Base-by-base conservation (phyloP, 2,329 filamentous ascomycete species). In the Epichloe hybrida region DNA sequence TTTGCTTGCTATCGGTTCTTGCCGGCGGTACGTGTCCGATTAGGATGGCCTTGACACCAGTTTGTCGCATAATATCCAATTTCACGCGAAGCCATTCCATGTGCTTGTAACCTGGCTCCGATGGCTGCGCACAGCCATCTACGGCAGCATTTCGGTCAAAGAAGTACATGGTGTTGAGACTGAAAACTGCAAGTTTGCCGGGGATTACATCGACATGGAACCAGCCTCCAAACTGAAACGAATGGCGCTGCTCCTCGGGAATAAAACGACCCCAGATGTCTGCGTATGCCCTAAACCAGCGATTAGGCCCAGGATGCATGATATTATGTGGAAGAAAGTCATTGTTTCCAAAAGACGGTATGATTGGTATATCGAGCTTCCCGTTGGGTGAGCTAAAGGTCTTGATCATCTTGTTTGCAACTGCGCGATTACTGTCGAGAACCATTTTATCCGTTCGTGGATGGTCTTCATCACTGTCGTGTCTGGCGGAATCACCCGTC, bases 251-350 rank as follows among this genome's bases (percentile, higher is more conserved):
- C 58, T 82, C 85, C 69, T 96, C 88, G 1, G 93, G 93, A 53
- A 98, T 94, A 63, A 97, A 95, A 38, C 76, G 75, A 46, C 71
- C 69, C 93, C 93, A 98, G 21, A 97, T 80, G 21, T 84, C 75
- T 27, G 80, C 72, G 59, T 93, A 96, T 45, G 76, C 75, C 52
- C 78, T 78, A 0, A 95, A 86, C 83, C 91, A 95, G 55, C 78
- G 77, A 61, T 96, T 96, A 15, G 93, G 93, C 0, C 91, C 93
- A 1, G 80, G 75, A 41, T 81, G 73, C 64, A 98, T 82, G 62
- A 97, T 94, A 61, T 98, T 98, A 70, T 98, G 93, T 1, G 93
- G 93, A 53, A 96, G 80, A 52, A 98, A 90, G 62, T 98, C 93
- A 67, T 98, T 98, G 71, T 98, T 98, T 54, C 93, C 93, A 58